Evolutionary conservation across 179 eudicot species (phyloP), one percentile per base, ranked within the genome.

Genomic region (Drosera spatulata): DNA sequence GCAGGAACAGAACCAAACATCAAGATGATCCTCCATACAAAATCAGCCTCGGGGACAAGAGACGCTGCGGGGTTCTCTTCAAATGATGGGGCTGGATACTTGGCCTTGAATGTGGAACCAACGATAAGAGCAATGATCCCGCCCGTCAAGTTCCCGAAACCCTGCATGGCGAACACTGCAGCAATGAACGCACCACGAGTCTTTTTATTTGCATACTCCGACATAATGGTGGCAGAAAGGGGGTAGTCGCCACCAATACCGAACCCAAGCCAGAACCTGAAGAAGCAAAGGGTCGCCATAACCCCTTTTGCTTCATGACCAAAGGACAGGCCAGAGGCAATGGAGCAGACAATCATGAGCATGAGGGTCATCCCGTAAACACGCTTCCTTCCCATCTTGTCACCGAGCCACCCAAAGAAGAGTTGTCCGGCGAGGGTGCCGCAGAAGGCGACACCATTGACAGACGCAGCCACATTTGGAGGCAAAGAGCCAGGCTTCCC

Each of bases 131-230:
- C 60, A 6, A 77, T 59, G 3, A 77, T 53, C 0, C 80, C 80
- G 3, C 80, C 59, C 1, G 69, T 50, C 11, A 77, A 47, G 39
- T 60, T 73, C 2, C 80, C 80, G 2, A 73, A 10, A 0, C 80
- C 80, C 46, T 82, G 87, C 87, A 82, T 82, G 1, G 87, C 84
- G 11, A 82, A 82, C 10, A 82, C 87, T 0, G 87, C 87, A 0
- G 84, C 80, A 5, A 82, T 77, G 61, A 82, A 82, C 0, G 78
- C 68, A 0, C 86, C 84, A 0, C 86, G 79, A 22, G 33, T 22
- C 33, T 22, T 22, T 22, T 22, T 22, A 22, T 22, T 22, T 22
- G 33, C 33, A 22, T 82, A 79, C 57, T 82, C 87, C 0, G 87
- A 77, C 84, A 82, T 82, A 39, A 82, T 82, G 40, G 87, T 82